Conservation (phyloP, 495 filamentous ascomycete species). For the Trichoderma erinaceum region DNA sequence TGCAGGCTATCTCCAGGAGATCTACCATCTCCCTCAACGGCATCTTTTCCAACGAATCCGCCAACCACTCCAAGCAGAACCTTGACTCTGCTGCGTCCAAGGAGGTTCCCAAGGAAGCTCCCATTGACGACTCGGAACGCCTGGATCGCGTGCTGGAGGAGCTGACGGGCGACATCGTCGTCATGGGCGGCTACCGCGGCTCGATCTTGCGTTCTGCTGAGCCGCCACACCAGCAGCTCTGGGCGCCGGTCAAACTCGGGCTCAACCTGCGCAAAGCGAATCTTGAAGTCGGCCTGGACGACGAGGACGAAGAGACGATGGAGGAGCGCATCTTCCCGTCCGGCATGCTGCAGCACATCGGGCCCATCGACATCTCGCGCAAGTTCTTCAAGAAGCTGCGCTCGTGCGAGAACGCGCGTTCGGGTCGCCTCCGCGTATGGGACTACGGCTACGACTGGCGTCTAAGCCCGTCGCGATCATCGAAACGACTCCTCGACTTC, state of each 20-base stretch:
- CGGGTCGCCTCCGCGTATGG: conserved; percentile 68
- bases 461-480: conserved; percentile 73
- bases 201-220: conserved; percentile 82
- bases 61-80: not conserved
- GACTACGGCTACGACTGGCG: conserved; percentile 98
- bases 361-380: conserved; percentile 83
- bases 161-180: conserved; percentile 76
- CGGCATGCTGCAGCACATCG: conserved; percentile 84
- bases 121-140: conserved; percentile 28
- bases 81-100: conserved; percentile 10
- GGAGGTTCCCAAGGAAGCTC: conserved; percentile 20
- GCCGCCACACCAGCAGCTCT: conserved; percentile 73
- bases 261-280: conserved; percentile 89
- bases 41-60: conserved; percentile 7
- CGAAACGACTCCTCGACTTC: conserved; percentile 59
- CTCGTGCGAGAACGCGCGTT: conserved; percentile 62
- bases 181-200: conserved; percentile 87
- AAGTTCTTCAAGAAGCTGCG: conserved; percentile 72
- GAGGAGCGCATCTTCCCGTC: conserved; percentile 71
- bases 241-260: conserved; percentile 92
- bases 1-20: conserved; percentile 11
- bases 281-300: conserved; percentile 76
- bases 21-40: not conserved
- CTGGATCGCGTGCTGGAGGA: conserved; percentile 61
- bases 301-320: conserved; percentile 82